These are phyloP conservation scores for Ramalina intermedia DNA, from an alignment of 495 filamentous ascomycete species.

Conservation along the genomic window DNA sequence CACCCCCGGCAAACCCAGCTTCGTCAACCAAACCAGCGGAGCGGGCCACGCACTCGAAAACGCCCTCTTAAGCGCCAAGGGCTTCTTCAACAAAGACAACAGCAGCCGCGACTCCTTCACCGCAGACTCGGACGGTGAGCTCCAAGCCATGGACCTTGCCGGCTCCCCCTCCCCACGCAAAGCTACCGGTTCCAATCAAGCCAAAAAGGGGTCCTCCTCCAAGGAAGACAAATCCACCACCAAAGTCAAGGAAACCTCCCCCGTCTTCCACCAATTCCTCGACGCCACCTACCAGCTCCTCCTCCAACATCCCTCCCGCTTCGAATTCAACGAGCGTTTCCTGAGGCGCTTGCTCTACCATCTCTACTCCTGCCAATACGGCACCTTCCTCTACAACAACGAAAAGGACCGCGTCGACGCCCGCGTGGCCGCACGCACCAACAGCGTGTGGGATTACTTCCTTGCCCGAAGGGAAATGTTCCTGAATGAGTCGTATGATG, in stretches of 20 bases:
- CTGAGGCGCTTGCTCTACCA: conserved; percentile 84
- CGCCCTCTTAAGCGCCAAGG: conserved; percentile 72
- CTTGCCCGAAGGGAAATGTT: conserved; percentile 65
- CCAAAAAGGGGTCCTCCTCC: not conserved
- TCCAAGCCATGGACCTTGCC: conserved; percentile 36
- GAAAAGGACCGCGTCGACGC: conserved; percentile 80
- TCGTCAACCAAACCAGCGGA: conserved; percentile 37
- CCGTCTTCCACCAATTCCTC: conserved; percentile 96
- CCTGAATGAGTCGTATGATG: conserved; percentile 63
- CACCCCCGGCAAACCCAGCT: conserved; percentile 22
- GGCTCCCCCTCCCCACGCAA: conserved; percentile 29
- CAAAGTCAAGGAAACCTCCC: conserved; percentile 75
- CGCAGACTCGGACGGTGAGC: conserved; percentile 44
- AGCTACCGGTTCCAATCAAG: conserved; percentile 26
- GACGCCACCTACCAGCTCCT: conserved; percentile 89
- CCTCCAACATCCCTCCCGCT: conserved; percentile 73
- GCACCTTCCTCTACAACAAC: conserved; percentile 89
- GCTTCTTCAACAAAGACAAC: conserved; percentile 75
- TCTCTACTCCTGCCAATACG: conserved; percentile 90
- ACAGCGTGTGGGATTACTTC: conserved; percentile 95
- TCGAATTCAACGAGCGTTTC: conserved; percentile 96
- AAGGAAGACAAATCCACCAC: conserved; percentile 39
- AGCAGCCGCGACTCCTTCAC: conserved; percentile 46
- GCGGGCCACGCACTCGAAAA: conserved; percentile 71
- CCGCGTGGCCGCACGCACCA: conserved; percentile 53